A percentile compares a stretch with the other conserved stretches of the same genome.
phyloP scores from a whole-genome alignment of 169 alveolate species.

The Plasmodium chabaudi region DNA sequence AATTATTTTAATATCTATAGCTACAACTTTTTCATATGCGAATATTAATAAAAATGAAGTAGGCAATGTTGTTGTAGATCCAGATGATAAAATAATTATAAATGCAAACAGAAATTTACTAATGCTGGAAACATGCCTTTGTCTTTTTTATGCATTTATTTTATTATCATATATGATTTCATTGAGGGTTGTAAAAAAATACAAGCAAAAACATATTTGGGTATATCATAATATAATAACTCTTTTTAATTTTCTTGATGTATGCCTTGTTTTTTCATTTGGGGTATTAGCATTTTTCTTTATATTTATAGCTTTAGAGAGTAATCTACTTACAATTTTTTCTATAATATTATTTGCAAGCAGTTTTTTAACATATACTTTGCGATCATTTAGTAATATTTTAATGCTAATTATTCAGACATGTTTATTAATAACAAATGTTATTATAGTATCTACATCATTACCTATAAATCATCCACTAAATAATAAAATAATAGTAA shows the following conservation, averaged over 20 bases:
- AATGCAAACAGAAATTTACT: conserved; percentile 15
- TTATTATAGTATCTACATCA: conserved; percentile 28
- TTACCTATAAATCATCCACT: conserved; percentile 1
- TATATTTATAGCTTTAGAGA: conserved; percentile 36
- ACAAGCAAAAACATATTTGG: conserved; percentile 33
- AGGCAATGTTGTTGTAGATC: not conserved
- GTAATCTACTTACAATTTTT: conserved; percentile 22
- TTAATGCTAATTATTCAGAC: conserved; percentile 35
- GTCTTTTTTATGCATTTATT: conserved; percentile 33
- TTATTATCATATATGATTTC: conserved; percentile 51
- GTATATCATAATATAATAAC: conserved; percentile 33
- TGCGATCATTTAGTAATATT: conserved; percentile 41
- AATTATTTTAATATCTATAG: conserved; percentile 48
- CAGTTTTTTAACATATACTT: conserved; percentile 39
- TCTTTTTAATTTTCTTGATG: conserved; percentile 49
- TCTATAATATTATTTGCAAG: conserved; percentile 26
- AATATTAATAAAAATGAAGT: conserved; percentile 7
- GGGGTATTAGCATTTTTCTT: conserved; percentile 47
- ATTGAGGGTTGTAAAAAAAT: conserved; percentile 15
- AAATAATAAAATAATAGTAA: not conserved
- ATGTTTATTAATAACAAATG: conserved; percentile 11
- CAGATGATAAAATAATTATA: not conserved
- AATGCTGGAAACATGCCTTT: conserved; percentile 21
- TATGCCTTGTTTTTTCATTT: conserved; percentile 40
- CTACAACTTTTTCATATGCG: conserved; percentile 14